Percentiles rank a stretch among this genome's conserved stretches.
phyloP scores from a whole-genome alignment of 176 grass and related monocot species.

The Oryza australiensis region DNA sequence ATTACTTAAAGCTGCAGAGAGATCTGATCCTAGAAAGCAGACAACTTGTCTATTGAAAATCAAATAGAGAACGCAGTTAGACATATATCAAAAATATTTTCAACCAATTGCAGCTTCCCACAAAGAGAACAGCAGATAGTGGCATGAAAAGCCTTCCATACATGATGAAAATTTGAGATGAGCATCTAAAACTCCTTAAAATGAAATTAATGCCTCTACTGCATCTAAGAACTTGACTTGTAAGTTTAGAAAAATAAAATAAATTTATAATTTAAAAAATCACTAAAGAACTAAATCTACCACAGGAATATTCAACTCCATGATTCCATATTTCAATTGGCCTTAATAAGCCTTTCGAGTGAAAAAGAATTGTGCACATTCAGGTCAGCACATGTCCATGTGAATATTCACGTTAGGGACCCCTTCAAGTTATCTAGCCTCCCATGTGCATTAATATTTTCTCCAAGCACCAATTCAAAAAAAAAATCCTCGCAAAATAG shows the following conservation, averaged over 20 bases:
- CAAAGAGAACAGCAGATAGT: not conserved
- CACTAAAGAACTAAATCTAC: not conserved
- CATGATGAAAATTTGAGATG: not conserved
- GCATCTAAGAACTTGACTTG: conserved; percentile 8
- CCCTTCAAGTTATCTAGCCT: conserved; percentile 3
- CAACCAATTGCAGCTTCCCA: conserved; percentile 5
- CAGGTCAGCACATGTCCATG: not conserved
- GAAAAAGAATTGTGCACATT: not conserved
- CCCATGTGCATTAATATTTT: not conserved
- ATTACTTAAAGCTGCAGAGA: not conserved
- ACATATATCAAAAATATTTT: not conserved
- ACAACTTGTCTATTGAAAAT: not conserved
- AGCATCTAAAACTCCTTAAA: not conserved
- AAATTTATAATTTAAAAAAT: not conserved
- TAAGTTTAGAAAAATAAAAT: not conserved
- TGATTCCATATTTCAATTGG: not conserved
- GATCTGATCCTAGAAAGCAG: not conserved
- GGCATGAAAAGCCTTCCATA: conserved; percentile 10
- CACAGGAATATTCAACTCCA: not conserved
- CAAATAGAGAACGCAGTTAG: not conserved
- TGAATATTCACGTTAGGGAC: no score
- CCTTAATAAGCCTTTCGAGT: not conserved
- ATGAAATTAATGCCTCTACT: not conserved
- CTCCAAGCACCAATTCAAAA: not conserved
- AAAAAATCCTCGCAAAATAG: not conserved